Percentiles rank a stretch among this genome's conserved stretches.
Evolutionary conservation across 2,329 filamentous ascomycete genomes (phyloP).

Genomic region (Phyllosticta ampelicida): DNA sequence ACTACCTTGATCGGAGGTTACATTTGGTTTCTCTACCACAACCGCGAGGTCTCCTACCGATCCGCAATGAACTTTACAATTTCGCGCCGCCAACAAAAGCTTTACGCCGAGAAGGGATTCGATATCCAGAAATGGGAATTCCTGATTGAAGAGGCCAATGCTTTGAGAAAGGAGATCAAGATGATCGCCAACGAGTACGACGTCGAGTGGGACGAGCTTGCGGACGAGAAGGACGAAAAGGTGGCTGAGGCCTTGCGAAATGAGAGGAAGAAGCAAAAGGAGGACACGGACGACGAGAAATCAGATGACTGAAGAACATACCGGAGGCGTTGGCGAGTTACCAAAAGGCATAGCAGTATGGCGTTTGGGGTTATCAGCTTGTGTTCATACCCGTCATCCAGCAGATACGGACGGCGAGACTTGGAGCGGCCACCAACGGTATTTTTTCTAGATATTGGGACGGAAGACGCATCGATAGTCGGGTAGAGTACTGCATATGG

Average conservation of each 20-base stretch:
- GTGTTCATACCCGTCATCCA: not conserved
- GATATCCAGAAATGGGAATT: constrained; percentile 67
- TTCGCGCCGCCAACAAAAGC: constrained; percentile 59
- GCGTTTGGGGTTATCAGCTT: not conserved
- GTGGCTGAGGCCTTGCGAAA: constrained; percentile 44
- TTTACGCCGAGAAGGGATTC: constrained; percentile 69
- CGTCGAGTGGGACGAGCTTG: constrained; percentile 74
- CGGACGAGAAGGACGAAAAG: constrained; percentile 57
- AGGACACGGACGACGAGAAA: not conserved
- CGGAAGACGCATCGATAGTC: not conserved
- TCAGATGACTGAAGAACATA: not conserved
- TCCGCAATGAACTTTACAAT: constrained; percentile 82
- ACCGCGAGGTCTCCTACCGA: constrained; percentile 77
- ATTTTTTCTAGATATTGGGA: not conserved
- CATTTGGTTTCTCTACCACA: constrained; percentile 88
- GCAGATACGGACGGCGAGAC: not conserved
- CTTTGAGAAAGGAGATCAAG: constrained; percentile 67
- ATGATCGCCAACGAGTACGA: constrained; percentile 77
- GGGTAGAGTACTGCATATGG: not conserved
- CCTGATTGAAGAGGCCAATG: constrained; percentile 69
- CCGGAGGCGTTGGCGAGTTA: not conserved
- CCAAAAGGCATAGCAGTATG: not conserved
- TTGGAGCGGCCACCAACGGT: not conserved
- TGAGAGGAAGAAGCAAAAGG: constrained; percentile 29
- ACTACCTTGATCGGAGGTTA: constrained; percentile 82